Percentiles rank a stretch among this genome's conserved stretches.
These are phyloP conservation scores for Amylostereum chailletii DNA, from an alignment of 1,284 basidiomycete species.

Conservation along the genomic window DNA sequence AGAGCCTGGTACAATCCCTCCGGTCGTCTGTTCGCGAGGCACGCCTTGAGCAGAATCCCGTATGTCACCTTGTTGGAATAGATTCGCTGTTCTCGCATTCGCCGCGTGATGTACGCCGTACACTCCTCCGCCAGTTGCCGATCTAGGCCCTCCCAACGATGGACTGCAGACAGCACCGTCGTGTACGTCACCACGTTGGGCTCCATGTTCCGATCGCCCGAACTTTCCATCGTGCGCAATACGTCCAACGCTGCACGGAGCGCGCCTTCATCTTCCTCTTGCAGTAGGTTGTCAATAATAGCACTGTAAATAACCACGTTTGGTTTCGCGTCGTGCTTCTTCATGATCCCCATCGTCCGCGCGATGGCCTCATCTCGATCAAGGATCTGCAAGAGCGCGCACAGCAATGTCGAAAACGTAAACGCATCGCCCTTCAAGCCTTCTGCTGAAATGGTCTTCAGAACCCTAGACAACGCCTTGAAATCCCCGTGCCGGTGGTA, in stretches of 20 bases:
- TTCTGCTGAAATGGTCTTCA: slow-evolving; percentile 46
- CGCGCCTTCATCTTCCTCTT: slow-evolving; percentile 39
- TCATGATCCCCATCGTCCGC: slow-evolving; percentile 61
- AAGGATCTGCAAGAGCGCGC: slow-evolving; percentile 54
- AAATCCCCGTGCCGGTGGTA: slow-evolving; percentile 55
- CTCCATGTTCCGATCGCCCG: slow-evolving; percentile 31
- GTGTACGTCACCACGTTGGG: slow-evolving; percentile 76
- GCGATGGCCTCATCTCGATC: slow-evolving; percentile 59
- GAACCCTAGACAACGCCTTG: slow-evolving; percentile 40
- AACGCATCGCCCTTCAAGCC: slow-evolving; percentile 63
- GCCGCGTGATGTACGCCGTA: slow-evolving; percentile 39
- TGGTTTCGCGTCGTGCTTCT: slow-evolving; percentile 60
- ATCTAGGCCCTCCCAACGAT: slow-evolving; percentile 42
- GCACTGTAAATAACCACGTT: slow-evolving; percentile 68
- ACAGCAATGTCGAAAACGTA: slow-evolving; percentile 75
- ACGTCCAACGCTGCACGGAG: slow-evolving; percentile 60
- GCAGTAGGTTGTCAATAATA: slow-evolving; percentile 66
- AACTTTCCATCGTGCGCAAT: slow-evolving; percentile 62
- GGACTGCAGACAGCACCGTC: slow-evolving; percentile 51
- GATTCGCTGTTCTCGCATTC: slow-evolving; percentile 51
- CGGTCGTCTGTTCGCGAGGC: slow-evolving; percentile 39
- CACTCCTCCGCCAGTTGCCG: slow-evolving; percentile 33
- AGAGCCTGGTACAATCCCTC: slow-evolving; percentile 48
- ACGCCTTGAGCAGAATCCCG: slow-evolving; percentile 64
- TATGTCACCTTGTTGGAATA: slow-evolving; percentile 56